These are phyloP conservation scores for Starmerella khaoyaiensis DNA, from an alignment of 805 yeast species.

Conservation along the genomic window DNA sequence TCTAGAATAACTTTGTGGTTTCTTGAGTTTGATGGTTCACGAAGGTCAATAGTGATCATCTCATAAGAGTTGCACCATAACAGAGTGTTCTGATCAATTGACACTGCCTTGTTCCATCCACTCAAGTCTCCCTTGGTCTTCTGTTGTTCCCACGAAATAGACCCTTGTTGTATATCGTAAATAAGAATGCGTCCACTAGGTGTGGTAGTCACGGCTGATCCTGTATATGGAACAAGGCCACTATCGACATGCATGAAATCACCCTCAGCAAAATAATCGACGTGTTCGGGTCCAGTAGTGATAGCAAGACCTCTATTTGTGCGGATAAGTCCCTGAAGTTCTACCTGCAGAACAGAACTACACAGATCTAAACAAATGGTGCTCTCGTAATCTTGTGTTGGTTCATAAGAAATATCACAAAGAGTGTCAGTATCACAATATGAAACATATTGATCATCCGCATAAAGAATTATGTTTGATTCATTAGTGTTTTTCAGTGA, in stretches of 20 bases:
- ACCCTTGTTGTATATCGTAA: constrained; percentile 2
- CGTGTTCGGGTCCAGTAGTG: neutral
- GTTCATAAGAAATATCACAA: too few relatives aligned
- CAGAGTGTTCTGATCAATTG: constrained; percentile 2
- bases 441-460: constrained; percentile 11
- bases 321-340: constrained; percentile 6
- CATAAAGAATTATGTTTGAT: constrained; percentile 7
- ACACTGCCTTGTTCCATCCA: constrained; percentile 16
- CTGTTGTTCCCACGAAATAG: constrained; percentile 4
- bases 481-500: neutral
- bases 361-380: constrained; percentile 10
- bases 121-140: constrained; percentile 12
- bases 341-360: constrained; percentile 17
- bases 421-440: neutral
- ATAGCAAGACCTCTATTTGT: constrained; percentile 12
- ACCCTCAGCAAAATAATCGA: constrained; percentile 10
- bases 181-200: constrained; percentile 3
- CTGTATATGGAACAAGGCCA: too few relatives aligned
- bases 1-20: constrained; percentile 2
- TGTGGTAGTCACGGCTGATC: constrained; percentile 5
- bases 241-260: constrained; percentile 14
- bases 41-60: constrained; percentile 11
- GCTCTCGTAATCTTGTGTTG: too few relatives aligned
- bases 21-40: constrained; percentile 1
- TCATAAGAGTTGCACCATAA: constrained; percentile 18